Evolutionary conservation across 306 rosid species (phyloP), one percentile per base, ranked within the genome.

Genomic region (Lotus japonicus): DNA sequence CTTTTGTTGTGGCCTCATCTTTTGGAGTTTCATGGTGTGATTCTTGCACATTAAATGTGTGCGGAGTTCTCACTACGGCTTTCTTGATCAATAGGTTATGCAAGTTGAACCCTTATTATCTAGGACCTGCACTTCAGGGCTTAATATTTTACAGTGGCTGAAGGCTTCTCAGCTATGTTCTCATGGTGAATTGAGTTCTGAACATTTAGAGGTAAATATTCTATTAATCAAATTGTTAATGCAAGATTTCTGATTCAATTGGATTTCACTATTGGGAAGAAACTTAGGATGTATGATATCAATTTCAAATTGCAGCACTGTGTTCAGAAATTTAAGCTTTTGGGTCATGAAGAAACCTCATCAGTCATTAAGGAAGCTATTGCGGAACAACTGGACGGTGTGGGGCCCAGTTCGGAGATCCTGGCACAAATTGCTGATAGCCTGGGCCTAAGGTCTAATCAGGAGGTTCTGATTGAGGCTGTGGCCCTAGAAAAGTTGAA

Each of bases 401-500:
- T 70, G 46, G 87, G 82, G 52, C 84, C 90, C 38, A 81, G 86
- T 81, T 73, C 86, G 55, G 96, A 86, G 70, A 64, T 67, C 56
- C 73, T 88, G 77, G 85, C 68, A 67, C 86, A 85, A 80, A 84
- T 86, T 77, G 81, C 87, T 4, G 95, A 90, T 77, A 68, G 81
- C 72, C 82, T 94, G 57, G 76, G 80, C 80, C 67, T 85, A 74
- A 84, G 61, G 74, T 75, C 95, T 15, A 88, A 90, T 75, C 81
- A 85, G 81, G 95, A 94, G 76, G 80, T 90, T 82, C 84, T 94
- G 70, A 94, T 90, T 46, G 99, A 88, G 81, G 94, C 96, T 56
- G 89, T 88, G 51, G 92, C 99, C 42, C 97, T 88, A 35, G 89
- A 88, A 79, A 94, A 77, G 81, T 80, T 90, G 76, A 90, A 95